Conservation (phyloP, 108 stramenopile genomes). For the Discostella pseudostelligera region DNA sequence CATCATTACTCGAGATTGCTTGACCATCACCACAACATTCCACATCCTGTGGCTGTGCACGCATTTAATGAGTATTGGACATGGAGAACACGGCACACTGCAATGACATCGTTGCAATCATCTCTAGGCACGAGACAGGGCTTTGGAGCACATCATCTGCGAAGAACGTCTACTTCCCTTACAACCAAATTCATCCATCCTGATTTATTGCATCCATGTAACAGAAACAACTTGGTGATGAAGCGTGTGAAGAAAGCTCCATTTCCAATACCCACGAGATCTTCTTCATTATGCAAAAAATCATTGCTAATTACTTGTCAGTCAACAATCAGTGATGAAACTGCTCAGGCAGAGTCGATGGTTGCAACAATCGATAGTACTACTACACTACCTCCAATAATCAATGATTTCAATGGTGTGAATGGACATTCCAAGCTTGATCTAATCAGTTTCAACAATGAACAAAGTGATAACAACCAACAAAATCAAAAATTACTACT, state of each 20-base stretch:
- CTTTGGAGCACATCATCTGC: not conserved
- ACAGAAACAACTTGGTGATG: not conserved
- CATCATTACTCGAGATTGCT: not conserved
- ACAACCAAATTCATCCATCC: not conserved
- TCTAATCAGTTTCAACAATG: not conserved
- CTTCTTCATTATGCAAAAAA: not conserved
- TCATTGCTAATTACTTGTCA: constrained; percentile 2
- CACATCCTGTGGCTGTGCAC: not conserved
- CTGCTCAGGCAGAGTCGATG: not conserved
- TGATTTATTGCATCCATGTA: not conserved
- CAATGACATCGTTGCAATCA: too few species aligned
- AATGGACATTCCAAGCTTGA: not conserved
- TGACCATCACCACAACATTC: not conserved
- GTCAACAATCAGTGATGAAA: constrained; percentile 13
- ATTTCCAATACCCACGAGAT: not conserved
- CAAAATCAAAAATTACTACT: not conserved
- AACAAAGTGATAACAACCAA: not conserved
- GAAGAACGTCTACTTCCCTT: not conserved
- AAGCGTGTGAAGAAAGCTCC: not conserved
- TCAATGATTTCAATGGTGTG: not conserved
- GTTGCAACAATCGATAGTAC: too few species aligned
- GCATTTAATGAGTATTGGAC: constrained; percentile 12
- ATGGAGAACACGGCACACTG: constrained; percentile 8
- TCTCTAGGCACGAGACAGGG: not conserved
- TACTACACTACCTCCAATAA: too few species aligned